phyloP scores from a whole-genome alignment of 202 grass and related monocot species.

The Carex arenaria region DNA sequence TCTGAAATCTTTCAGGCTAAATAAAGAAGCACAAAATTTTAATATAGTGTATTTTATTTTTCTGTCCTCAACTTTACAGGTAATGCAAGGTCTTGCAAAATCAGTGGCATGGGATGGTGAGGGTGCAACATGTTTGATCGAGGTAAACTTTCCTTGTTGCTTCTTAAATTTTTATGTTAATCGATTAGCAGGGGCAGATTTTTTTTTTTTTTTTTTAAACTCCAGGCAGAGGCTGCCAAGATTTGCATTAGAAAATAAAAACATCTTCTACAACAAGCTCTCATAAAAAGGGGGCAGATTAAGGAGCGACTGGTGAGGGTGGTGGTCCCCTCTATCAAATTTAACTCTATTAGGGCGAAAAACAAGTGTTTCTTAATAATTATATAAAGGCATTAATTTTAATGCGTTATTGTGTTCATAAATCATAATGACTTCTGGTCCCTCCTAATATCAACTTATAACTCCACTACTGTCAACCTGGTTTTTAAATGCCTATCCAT shows the following conservation, averaged over 20 bases:
- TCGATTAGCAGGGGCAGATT: background rate
- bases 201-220: no score
- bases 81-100: conserved; percentile 99
- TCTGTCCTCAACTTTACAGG: conserved; percentile 27
- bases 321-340: no score
- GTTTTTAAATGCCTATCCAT: background rate
- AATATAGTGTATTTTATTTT: background rate
- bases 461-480: no score
- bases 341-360: no score
- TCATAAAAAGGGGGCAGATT: background rate
- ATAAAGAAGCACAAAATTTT: background rate
- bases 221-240: no score
- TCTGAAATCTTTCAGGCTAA: background rate
- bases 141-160: conserved; percentile 44
- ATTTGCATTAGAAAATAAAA: no score
- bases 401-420: no score
- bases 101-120: conserved; percentile 98
- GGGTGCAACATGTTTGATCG: conserved; percentile 93
- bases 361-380: no score
- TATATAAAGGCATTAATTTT: no score
- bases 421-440: no score
- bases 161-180: background rate
- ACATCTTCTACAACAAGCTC: no score
- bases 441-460: no score
- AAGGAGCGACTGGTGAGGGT: background rate